Evolutionary conservation across 2,329 filamentous ascomycete species (phyloP), one percentile per base, ranked within the genome.

Genomic region (Trichoderma gracile): DNA sequence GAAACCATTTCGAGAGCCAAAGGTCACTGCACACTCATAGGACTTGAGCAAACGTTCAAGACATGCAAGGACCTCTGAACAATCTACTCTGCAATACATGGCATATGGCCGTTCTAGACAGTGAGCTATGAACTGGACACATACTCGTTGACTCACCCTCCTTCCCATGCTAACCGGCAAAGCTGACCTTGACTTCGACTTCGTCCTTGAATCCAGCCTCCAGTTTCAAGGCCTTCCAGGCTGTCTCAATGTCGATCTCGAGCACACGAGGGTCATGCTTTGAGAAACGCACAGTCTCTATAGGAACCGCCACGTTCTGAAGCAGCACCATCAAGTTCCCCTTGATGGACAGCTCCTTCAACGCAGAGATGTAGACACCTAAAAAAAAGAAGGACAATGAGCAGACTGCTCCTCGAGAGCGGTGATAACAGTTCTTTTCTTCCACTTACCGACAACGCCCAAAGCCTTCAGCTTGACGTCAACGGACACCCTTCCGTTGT

Each of bases 201-300:
- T 96, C 91, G 73, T 97, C 96, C 68, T 87, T 89, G 89, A 91
- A 96, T 8, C 89, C 87, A 43, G 85, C 83, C 65, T 86, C 78
- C 63, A 95, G 80, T 0, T 82, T 84, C 79, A 93, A 83, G 70
- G 91, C 86, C 52, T 84, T 83, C 93, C 93, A 98, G 0, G 94
- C 94, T 33, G 78, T 81, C 69, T 87, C 84, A 14, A 92, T 76
- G 78, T 98, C 91, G 63, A 98, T 84, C 69, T 92, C 88, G 38
- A 98, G 76, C 8, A 98, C 84, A 65, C 82, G 80, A 0, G 75
- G 70, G 65, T 86, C 78, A n/a, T 73, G 71, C 38, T 78, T 75
- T 58, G 82, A 86, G 54, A 88, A 78, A 33, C 77, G 80, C 1
- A 95, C 90, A 0, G 88, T 89, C 59, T 88, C 77, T 6, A 80